phyloP scores from a whole-genome alignment of 192 early-diverging fungal species.

The Spinellus fusiger region DNA sequence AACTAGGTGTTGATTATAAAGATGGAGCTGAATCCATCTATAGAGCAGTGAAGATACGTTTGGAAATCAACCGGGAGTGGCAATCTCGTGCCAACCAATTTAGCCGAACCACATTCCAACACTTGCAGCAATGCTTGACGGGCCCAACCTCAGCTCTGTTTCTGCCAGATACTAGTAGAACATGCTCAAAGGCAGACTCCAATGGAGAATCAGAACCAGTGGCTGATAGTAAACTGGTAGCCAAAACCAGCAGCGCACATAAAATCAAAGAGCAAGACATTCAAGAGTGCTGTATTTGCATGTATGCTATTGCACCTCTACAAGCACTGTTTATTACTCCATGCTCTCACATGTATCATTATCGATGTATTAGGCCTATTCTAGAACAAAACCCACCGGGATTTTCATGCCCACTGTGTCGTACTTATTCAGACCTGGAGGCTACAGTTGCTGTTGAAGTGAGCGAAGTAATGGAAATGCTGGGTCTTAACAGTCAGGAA shows the following conservation, averaged over 20 bases:
- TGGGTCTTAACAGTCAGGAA: not conserved
- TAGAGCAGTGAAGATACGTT: slow-evolving; percentile 74
- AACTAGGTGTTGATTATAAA: slow-evolving; percentile 89
- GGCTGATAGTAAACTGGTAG: not conserved
- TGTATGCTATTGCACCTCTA: slow-evolving; percentile 68
- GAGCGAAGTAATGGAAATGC: slow-evolving; percentile 21
- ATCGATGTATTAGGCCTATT: slow-evolving; percentile 74
- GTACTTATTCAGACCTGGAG: slow-evolving; percentile 79
- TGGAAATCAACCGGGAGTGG: slow-evolving; percentile 57
- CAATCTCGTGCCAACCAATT: slow-evolving; percentile 42
- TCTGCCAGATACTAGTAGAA: not conserved
- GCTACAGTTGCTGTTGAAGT: slow-evolving; percentile 54
- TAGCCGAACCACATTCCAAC: slow-evolving; percentile 25
- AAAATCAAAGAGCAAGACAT: slow-evolving; percentile 13
- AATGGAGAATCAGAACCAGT: not conserved
- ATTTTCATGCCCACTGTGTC: slow-evolving; percentile 79
- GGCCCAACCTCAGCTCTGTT: not conserved
- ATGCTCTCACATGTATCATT: slow-evolving; percentile 85
- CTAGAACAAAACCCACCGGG: slow-evolving; percentile 52
- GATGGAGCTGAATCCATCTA: slow-evolving; percentile 76
- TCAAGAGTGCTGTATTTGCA: slow-evolving; percentile 79
- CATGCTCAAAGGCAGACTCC: not conserved
- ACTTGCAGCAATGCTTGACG: slow-evolving; percentile 2
- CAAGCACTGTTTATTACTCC: slow-evolving; percentile 84
- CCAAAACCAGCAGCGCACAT: not conserved